phyloP scores from a whole-genome alignment of 495 filamentous ascomycete species.

The Xylaria cubensis region DNA sequence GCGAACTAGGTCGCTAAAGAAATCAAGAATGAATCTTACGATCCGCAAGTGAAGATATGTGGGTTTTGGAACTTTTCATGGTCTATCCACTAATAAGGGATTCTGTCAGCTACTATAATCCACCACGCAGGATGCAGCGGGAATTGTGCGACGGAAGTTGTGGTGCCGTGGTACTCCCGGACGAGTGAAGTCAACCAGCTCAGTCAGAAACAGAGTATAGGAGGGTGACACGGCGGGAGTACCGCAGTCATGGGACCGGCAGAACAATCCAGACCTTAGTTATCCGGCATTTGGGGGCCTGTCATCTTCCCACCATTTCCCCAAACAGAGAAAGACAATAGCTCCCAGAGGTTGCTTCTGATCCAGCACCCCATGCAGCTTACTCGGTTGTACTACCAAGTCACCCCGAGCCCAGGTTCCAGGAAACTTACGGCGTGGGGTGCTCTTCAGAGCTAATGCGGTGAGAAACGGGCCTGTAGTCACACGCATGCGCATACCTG shows the following conservation, averaged over 20 bases:
- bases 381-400: constrained; percentile 17
- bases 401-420: constrained; percentile 12
- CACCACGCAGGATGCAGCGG: neutral
- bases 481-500: constrained; percentile 24
- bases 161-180: neutral
- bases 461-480: constrained; percentile 23
- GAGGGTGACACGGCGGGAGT: constrained; percentile 10
- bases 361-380: constrained; percentile 20
- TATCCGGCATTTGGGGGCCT: constrained; percentile 13
- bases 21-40: constrained; percentile 16
- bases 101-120: constrained; percentile 4
- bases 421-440: constrained; percentile 1
- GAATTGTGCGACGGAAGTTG: constrained; percentile 6
- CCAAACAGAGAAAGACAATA: constrained; percentile 7
- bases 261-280: constrained; percentile 21
- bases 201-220: constrained; percentile 14
- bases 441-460: constrained; percentile 17
- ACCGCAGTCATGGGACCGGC: constrained; percentile 22
- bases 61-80: constrained; percentile 4
- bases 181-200: constrained; percentile 16
- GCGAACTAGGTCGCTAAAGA: constrained; percentile 10
- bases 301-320: neutral
- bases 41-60: neutral
- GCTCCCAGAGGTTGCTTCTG: neutral
- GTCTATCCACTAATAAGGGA: neutral